Base-by-base conservation (phyloP, 177 flowering plant genomes). In the Vitis hybrid region DNA sequence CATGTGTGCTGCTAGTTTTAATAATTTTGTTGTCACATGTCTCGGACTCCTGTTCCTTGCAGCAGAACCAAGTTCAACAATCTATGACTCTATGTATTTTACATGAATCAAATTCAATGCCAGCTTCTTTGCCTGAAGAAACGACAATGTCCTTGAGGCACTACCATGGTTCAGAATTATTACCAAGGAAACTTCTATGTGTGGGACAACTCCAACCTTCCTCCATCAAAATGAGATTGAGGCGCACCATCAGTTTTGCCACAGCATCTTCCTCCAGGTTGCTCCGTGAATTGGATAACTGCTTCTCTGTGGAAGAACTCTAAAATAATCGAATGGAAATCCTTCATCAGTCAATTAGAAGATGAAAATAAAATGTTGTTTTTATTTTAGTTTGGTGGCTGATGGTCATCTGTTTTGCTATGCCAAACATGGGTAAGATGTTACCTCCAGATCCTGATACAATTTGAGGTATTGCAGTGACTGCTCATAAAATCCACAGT, bases 161-260 rank as follows among this genome's bases (percentile, higher is more conserved):
- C 74, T 84, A 92, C 97, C 97, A 92, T 60, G 97, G 94, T 64
- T 92, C 97, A 56, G 94, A 87, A 66, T 78, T 81, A 54, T 84
- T 86, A 62, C 78, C 75, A 46, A 88, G 79, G 62, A 82, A 77
- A 11, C 67, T 85, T 74, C 69, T 80, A 56, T 69, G 15, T 10
- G 87, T 61, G 1, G 85, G 81, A 18, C 32, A 69, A 69, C 73
- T 82, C 92, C 91, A 89, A 56, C 88, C 90, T 60, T 84, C 82
- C 79, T 87, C 94, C 85, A 77, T 84, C 72, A 66, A 71, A 68
- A 92, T 86, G 70, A 92, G 91, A 62, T 83, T 85, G 30, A 92
- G 89, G 60, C 97, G 91, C 67, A 71, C 56, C 76, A 86, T 80
- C 69, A 92, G 61, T 75, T 89, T 84, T 61, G 86, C 91, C 58